Base-by-base conservation (phyloP, 306 rosid genomes). In the Elaeagnus macrophylla region DNA sequence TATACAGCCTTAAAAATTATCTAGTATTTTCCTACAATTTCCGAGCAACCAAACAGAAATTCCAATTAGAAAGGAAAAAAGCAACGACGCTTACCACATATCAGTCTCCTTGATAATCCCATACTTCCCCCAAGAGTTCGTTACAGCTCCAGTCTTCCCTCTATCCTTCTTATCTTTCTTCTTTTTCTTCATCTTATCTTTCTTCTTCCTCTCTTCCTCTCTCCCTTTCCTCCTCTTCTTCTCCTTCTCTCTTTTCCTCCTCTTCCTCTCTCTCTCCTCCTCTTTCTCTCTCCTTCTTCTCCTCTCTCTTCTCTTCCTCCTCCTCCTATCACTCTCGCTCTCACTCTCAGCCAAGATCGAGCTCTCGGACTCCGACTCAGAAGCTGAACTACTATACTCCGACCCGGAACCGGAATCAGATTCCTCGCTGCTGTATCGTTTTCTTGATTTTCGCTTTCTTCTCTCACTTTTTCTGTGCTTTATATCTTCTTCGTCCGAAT, bases 51-150 rank as follows among this genome's bases (percentile, higher is more conserved):
- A 54, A 68, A 56, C 64, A 32, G 49, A 51, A 47, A 39, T n/a
- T 44, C 39, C 43, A 12, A 54, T 9, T 44, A 68, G 56, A 7
- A 66, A 69, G 12, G 25, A 54, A 49, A 59, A 56, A 44, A 37
- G 35, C 5, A 12, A 47, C 6, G 1, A 17, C 12, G 64, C 80
- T 56, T 65, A 87, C 99, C 96, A 91, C 95, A 87, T 87, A 77
- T 91, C 99, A 79, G 99, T 91, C 75, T 91, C 99, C 72, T 84
- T 80, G 46, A 91, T 82, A 64, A 78, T 53, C 54, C 95, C 96
- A 70, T 84, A 80, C 62, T 84, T 84, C 1, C 99, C 99, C 96
- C 97, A 91, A 7, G 37, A 84, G 68, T 84, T 62, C 13, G 99
- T 91, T 0, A 91, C 99, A 3, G 99, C 96, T 32, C 95, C 95